These are phyloP conservation scores for Vanderwaltozyma verrucispora DNA, from an alignment of 805 yeast genomes.

Conservation along the genomic window DNA sequence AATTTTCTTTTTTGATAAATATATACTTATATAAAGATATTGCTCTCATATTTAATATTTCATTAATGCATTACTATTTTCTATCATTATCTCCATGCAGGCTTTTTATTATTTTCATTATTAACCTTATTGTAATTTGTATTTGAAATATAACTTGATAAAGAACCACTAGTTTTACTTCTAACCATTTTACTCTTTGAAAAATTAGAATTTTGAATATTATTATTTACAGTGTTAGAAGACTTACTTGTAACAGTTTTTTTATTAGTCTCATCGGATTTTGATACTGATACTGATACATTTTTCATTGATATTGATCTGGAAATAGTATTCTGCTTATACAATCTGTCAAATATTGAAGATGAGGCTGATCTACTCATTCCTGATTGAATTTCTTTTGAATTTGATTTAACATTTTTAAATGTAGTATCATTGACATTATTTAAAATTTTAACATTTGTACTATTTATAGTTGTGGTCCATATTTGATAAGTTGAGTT, in stretches of 20 bases:
- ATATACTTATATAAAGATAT: no score
- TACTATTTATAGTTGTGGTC: no score
- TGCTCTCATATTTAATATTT: no score
- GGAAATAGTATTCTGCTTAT: conserved; percentile 13
- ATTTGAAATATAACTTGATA: conserved; percentile 3
- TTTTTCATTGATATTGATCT: conserved; percentile 16
- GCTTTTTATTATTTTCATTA: conserved; percentile 3
- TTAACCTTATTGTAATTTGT: neutral
- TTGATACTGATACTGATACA: conserved; percentile 1
- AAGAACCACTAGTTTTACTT: conserved; percentile 9
- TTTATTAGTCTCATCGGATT: neutral
- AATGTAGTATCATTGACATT: no score
- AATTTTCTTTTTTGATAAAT: no score
- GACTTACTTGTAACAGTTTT: neutral
- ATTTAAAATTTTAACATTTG: no score
- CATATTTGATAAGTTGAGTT: no score
- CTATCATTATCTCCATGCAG: conserved; percentile 8
- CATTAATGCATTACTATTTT: no score
- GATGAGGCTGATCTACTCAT: neutral
- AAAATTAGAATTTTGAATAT: neutral
- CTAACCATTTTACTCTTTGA: conserved; percentile 7
- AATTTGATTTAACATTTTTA: no score
- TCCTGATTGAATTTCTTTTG: neutral
- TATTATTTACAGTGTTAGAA: neutral
- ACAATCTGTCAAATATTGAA: conserved; percentile 22